These are phyloP conservation scores for Anthoceros angustus DNA, from an alignment of 225 moss, liverwort and hornwort genomes.

Conservation along the genomic window DNA sequence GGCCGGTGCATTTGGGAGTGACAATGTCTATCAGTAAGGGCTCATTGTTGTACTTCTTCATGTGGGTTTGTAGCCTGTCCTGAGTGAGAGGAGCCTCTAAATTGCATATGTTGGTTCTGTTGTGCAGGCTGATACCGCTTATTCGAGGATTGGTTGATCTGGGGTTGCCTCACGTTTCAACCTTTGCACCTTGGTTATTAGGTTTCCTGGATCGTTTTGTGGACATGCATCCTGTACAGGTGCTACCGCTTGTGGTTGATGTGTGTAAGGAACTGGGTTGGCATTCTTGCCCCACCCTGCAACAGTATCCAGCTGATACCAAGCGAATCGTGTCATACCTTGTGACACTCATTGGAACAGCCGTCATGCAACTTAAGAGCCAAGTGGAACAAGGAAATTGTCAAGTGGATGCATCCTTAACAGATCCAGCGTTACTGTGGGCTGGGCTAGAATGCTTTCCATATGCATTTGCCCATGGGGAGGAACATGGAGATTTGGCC, in stretches of 20 bases:
- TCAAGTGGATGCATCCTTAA: conserved; percentile 16
- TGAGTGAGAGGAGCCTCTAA: background rate
- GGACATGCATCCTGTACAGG: background rate
- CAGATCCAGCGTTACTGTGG: conserved; percentile 59
- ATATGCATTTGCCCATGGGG: conserved; percentile 20
- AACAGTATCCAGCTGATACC: conserved; percentile 10
- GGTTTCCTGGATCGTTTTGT: background rate
- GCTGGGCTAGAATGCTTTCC: conserved; percentile 66
- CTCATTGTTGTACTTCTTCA: background rate
- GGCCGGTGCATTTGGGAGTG: conserved; percentile 57
- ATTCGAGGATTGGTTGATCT: background rate
- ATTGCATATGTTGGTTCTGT: background rate
- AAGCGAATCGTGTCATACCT: conserved; percentile 31
- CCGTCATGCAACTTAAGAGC: conserved; percentile 15
- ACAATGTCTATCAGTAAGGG: conserved; percentile 8
- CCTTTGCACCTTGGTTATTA: background rate
- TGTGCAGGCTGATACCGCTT: background rate
- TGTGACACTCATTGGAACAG: conserved; percentile 23
- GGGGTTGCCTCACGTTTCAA: background rate
- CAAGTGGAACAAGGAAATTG: conserved; percentile 12
- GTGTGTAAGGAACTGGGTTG: background rate
- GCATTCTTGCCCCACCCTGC: background rate
- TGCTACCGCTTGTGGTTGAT: background rate
- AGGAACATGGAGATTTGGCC: conserved; percentile 29
- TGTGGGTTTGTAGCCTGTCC: background rate